These are phyloP conservation scores for Dimargaris cristalligena DNA, from an alignment of 192 early-diverging fungal species.

Conservation along the genomic window DNA sequence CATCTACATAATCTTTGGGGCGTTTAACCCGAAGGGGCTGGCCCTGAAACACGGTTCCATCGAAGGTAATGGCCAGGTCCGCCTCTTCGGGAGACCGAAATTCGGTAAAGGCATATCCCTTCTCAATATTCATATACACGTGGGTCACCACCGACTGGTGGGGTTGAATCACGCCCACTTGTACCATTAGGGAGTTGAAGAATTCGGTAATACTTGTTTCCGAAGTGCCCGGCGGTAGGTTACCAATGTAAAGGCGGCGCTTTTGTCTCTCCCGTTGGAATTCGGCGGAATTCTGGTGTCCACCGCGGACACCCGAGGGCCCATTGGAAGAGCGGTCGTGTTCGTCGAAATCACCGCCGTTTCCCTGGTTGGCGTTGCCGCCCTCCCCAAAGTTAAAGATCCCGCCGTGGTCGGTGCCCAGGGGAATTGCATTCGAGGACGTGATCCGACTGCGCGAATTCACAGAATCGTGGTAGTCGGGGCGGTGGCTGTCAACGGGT, in stretches of 20 bases:
- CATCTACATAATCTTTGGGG: conserved; percentile 74
- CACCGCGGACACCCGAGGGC: no score
- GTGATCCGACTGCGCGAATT: conserved; percentile 27
- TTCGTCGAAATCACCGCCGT: no score
- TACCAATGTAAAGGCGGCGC: conserved; percentile 78
- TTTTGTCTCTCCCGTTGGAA: conserved; percentile 46
- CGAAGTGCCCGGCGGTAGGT: conserved; percentile 59
- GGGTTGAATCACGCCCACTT: conserved; percentile 51
- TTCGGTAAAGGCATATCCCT: conserved; percentile 94
- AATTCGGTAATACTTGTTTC: conserved; percentile 64
- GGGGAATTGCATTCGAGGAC: conserved; percentile 16
- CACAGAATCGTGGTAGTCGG: conserved; percentile 23
- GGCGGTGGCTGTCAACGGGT: conserved; percentile 27
- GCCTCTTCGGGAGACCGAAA: conserved; percentile 80
- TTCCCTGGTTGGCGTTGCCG: conserved; percentile 31
- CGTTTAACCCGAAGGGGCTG: conserved; percentile 78
- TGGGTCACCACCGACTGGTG: conserved; percentile 52
- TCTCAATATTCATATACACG: conserved; percentile 84
- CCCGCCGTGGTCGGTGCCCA: neutral
- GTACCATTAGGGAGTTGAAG: conserved; percentile 74
- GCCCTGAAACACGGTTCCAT: conserved; percentile 72
- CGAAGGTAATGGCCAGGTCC: conserved; percentile 78
- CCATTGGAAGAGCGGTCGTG: no score
- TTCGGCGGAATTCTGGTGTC: conserved; percentile 28
- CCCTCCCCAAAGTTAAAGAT: conserved; percentile 13